A percentile compares a stretch with the other conserved stretches of the same genome.
Conservation (phyloP, 305 asterid species). For the Withania somnifera region DNA sequence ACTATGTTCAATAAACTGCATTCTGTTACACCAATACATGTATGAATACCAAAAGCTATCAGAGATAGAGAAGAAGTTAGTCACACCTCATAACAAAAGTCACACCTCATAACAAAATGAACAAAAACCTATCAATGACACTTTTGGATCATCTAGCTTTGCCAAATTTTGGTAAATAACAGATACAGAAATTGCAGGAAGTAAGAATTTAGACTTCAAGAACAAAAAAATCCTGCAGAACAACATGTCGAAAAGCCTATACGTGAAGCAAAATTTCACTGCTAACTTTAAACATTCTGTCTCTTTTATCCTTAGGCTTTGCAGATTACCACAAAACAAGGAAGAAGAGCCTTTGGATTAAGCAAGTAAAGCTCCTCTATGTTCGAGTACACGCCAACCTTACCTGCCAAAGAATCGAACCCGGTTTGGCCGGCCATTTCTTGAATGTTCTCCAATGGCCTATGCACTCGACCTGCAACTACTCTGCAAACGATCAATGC, state of each 20-base stretch:
- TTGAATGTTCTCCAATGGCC: slow-evolving; percentile 67
- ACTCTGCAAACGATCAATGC: slow-evolving; percentile 80
- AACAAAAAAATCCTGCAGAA: background rate
- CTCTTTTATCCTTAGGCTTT: slow-evolving; percentile 26
- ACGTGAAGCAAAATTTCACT: background rate
- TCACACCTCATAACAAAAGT: background rate
- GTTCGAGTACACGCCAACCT: slow-evolving; percentile 73
- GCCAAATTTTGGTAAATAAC: background rate
- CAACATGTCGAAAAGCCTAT: background rate
- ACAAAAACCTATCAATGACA: background rate
- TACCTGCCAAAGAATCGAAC: slow-evolving; percentile 79
- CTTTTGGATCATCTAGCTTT: background rate
- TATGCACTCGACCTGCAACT: slow-evolving; percentile 80
- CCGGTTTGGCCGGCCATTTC: slow-evolving; percentile 70
- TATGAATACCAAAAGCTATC: background rate
- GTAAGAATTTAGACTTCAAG: background rate
- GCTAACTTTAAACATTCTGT: background rate
- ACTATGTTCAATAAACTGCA: background rate
- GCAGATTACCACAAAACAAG: slow-evolving; percentile 84
- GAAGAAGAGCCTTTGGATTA: slow-evolving; percentile 65
- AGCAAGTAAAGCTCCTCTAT: slow-evolving; percentile 92
- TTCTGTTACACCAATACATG: background rate
- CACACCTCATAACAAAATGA: background rate
- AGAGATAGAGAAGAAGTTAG: background rate
- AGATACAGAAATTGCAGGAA: background rate